Evolutionary conservation across 2,329 filamentous ascomycete species (phyloP), one percentile per base, ranked within the genome.

Genomic region (Endoconidiophora polonica): DNA sequence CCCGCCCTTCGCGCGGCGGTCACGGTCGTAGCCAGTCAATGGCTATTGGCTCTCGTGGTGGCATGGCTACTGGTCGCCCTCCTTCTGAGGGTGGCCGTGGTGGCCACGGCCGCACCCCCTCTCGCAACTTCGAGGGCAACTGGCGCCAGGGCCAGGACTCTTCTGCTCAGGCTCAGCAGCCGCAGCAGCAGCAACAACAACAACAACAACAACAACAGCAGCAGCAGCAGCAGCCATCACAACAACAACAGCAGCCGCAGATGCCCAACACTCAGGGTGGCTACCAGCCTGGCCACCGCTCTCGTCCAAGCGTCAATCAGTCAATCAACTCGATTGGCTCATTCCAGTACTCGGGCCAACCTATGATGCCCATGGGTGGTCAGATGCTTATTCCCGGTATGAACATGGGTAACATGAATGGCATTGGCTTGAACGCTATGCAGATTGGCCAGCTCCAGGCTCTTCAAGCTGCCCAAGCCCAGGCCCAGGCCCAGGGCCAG

Each of bases 61-160:
- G 83, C 55, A 74, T 73, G 57, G 71, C 73, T 40, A 65, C 65
- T 37, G 63, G 61, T 42, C 47, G 52, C 61, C 56, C 54, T 86
- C 91, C 57, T 83, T 87, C 61, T 73, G 79, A 57, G 81, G 85
- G 86, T 58, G 48, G 48, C 12, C 80, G 82, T 58, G 84, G 83
- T 40, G 82, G 86, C 51, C 91, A 98, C 63, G 81, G 77, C 55
- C 79, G 91, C 55, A 82, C 81, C 29, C 77, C 77, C 9, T 98
- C 91, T 22, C 80, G 91, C 55, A 98, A 96, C 67, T 96, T 96
- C 61, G 91, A 98, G 58, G 81, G 88, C 59, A 98, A 98, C 67
- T 98, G 91, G 91, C 84, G 91, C 60, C 88, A 84, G 58, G 60
- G 60, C 57, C 71, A 74, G 14, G 40, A 52, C n/a, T 18, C 12